These are phyloP conservation scores for Mortierella sp. DNA, from an alignment of 371 early-diverging fungal genomes.

Conservation along the genomic window DNA sequence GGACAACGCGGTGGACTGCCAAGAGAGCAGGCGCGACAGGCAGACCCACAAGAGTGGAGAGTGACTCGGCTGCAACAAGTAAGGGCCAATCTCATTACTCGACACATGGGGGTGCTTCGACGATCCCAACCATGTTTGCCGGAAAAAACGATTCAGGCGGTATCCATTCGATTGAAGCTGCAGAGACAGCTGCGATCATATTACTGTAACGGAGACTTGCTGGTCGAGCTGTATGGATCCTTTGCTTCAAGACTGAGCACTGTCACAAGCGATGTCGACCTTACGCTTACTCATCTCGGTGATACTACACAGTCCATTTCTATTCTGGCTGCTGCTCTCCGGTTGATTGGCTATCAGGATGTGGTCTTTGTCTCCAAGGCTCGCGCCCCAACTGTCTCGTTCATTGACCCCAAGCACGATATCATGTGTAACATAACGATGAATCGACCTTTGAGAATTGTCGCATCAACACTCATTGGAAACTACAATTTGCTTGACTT, in stretches of 20 bases:
- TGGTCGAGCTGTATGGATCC: conserved; percentile 15
- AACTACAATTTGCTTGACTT: conserved; percentile 67
- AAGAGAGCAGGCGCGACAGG: too few species aligned
- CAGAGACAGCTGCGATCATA: too few species aligned
- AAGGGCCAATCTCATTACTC: too few species aligned
- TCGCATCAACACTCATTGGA: conserved; percentile 70
- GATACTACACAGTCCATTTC: neutral
- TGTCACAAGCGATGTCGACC: conserved; percentile 11
- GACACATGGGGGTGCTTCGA: too few species aligned
- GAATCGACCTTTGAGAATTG: conserved; percentile 67
- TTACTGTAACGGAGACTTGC: too few species aligned
- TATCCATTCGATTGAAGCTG: too few species aligned
- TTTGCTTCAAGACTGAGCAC: conserved; percentile 9
- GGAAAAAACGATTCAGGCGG: too few species aligned
- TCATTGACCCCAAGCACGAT: neutral
- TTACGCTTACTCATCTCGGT: neutral
- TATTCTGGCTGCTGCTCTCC: neutral
- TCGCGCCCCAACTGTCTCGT: conserved; percentile 20
- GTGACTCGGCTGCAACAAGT: too few species aligned
- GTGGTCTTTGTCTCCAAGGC: conserved; percentile 7
- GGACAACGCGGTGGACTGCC: too few species aligned
- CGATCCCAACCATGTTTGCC: too few species aligned
- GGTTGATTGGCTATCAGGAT: neutral
- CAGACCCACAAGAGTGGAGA: too few species aligned
- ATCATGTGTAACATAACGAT: conserved; percentile 70